Evolutionary conservation across 2,329 filamentous ascomycete species (phyloP).

Genomic region (Talaromyces islandicus): DNA sequence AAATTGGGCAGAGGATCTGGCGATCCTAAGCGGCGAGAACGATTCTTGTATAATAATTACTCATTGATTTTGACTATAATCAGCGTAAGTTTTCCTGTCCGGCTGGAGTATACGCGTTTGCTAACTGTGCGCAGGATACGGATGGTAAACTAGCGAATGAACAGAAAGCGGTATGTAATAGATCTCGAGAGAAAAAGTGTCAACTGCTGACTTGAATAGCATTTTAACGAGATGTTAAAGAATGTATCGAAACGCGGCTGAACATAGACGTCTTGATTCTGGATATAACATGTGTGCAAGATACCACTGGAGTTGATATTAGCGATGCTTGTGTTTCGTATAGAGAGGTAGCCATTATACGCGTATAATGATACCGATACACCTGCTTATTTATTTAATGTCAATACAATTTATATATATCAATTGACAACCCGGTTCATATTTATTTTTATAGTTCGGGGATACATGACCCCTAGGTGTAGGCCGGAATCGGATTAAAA

Average conservation of each 20-base stretch:
- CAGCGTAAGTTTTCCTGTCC: constrained; percentile 44
- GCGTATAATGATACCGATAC: background rate
- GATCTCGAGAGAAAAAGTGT: no score
- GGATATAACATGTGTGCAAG: constrained; percentile 4
- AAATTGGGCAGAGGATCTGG: constrained; percentile 70
- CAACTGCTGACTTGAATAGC: constrained; percentile 21
- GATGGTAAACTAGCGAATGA: constrained; percentile 54
- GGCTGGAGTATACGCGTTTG: background rate
- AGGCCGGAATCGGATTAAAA: background rate
- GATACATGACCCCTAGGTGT: no score
- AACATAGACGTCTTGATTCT: constrained; percentile 6
- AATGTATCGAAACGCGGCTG: constrained; percentile 25
- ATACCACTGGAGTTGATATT: constrained; percentile 7
- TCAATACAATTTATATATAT: background rate
- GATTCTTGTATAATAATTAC: constrained; percentile 95
- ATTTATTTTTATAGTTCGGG: background rate
- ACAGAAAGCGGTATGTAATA: constrained; percentile 50
- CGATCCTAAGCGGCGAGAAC: constrained; percentile 72
- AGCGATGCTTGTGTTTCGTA: background rate
- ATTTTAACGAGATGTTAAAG: constrained; percentile 36
- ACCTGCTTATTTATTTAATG: no score
- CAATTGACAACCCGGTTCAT: background rate
- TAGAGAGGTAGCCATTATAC: background rate
- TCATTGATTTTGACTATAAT: constrained; percentile 92
- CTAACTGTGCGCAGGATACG: constrained; percentile 32